These are phyloP conservation scores for Starmerella apis DNA, from an alignment of 805 yeast genomes.

Conservation along the genomic window DNA sequence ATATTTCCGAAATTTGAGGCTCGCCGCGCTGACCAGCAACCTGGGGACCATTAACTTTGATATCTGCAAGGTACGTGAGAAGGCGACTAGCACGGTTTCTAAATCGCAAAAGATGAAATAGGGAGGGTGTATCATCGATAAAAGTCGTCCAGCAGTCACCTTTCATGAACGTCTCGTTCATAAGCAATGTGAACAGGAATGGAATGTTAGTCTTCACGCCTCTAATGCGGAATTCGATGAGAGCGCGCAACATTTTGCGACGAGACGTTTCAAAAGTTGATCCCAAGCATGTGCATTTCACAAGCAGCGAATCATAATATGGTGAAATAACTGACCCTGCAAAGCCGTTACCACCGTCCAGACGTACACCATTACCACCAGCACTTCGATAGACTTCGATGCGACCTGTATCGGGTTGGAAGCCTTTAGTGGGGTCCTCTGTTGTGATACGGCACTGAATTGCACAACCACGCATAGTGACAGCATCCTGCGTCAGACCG, in stretches of 20 bases:
- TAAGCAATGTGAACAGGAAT: constrained; percentile 79
- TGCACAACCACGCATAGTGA: constrained; percentile 94
- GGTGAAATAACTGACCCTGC: constrained; percentile 96
- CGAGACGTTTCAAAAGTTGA: constrained; percentile 93
- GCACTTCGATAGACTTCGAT: constrained; percentile 96
- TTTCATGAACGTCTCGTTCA: constrained; percentile 73
- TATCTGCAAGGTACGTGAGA: constrained; percentile 80
- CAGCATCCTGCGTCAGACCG: constrained; percentile 86
- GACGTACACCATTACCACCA: constrained; percentile 98
- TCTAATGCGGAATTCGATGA: constrained; percentile 95
- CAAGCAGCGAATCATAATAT: constrained; percentile 96
- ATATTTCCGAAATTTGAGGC: constrained; percentile 77
- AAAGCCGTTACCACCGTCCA: constrained; percentile 97
- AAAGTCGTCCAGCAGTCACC: constrained; percentile 98
- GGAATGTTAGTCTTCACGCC: constrained; percentile 99
- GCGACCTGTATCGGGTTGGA: constrained; percentile 98
- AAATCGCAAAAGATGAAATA: constrained; percentile 88
- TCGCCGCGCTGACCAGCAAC: constrained; percentile 91
- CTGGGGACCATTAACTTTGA: constrained; percentile 91
- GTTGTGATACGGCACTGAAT: constrained; percentile 99
- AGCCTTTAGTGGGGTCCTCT: constrained; percentile 91
- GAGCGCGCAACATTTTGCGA: constrained; percentile 93
- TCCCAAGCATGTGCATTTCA: constrained; percentile 94
- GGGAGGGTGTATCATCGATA: constrained; percentile 93
- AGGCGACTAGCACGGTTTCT: constrained; percentile 95